These are phyloP conservation scores for Phytophthora lateralis DNA, from an alignment of 352 stramenopile genomes.

Conservation along the genomic window DNA sequence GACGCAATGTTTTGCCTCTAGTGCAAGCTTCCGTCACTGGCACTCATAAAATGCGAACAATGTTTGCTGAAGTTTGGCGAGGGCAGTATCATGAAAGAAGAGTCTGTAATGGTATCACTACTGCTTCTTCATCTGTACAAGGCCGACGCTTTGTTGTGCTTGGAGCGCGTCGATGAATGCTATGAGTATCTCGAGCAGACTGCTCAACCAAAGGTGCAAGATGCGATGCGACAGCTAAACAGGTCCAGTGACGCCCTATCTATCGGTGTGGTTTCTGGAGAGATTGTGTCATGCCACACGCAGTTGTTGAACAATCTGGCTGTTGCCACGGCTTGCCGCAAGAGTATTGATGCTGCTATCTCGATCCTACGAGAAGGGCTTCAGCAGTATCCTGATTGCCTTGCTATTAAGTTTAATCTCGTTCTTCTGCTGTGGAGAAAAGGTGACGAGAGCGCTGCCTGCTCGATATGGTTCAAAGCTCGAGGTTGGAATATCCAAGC, in stretches of 20 bases:
- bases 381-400: constrained; percentile 42
- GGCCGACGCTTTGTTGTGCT: constrained; percentile 74
- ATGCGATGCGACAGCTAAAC: constrained; percentile 6
- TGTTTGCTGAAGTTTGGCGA: constrained; percentile 23
- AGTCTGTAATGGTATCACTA: background rate
- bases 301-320: constrained; percentile 84
- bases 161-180: constrained; percentile 75
- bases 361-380: constrained; percentile 49
- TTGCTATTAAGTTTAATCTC: constrained; percentile 74
- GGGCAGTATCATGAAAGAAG: background rate
- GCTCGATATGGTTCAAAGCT: constrained; percentile 69
- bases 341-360: constrained; percentile 46
- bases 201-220: constrained; percentile 39
- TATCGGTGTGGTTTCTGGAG: constrained; percentile 7
- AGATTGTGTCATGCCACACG: constrained; percentile 48
- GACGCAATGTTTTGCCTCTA: constrained; percentile 17
- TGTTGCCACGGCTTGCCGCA: constrained; percentile 47
- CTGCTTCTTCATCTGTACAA: constrained; percentile 64
- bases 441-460: constrained; percentile 49
- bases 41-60: constrained; percentile 48
- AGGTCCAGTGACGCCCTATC: background rate
- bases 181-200: constrained; percentile 40
- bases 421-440: constrained; percentile 76
- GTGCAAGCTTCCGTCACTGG: constrained; percentile 56
- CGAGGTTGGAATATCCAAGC: constrained; percentile 56